Evolutionary conservation across 177 flowering plant genomes (phyloP).

Genomic region (Tripterygium wilfordii): DNA sequence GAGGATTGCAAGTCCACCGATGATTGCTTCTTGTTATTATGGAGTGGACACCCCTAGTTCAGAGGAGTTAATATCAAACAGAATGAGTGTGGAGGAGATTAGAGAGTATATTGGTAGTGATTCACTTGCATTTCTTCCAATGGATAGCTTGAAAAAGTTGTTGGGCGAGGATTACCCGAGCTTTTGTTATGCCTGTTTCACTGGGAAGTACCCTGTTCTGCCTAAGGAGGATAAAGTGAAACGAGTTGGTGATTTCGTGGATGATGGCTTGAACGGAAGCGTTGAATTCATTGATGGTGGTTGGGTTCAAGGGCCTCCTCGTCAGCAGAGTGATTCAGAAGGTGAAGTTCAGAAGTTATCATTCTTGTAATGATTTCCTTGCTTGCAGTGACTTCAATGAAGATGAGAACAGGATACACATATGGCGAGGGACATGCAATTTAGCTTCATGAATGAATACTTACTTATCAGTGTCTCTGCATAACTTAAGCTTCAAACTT

Average conservation of each 20-base stretch:
- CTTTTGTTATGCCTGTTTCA: constrained; percentile 79
- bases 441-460: not conserved
- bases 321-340: constrained; percentile 4
- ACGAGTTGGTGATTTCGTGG: constrained; percentile 55
- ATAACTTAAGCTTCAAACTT: not conserved
- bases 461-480: not conserved
- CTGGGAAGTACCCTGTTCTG: constrained; percentile 59
- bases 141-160: constrained; percentile 54
- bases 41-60: constrained; percentile 88
- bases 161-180: constrained; percentile 41
- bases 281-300: constrained; percentile 50
- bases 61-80: constrained; percentile 74
- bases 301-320: constrained; percentile 44
- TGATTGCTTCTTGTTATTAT: constrained; percentile 78
- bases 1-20: constrained; percentile 91
- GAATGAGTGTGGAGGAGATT: constrained; percentile 72
- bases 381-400: not conserved
- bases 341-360: not conserved
- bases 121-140: constrained; percentile 73
- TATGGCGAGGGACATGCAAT: not conserved
- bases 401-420: not conserved
- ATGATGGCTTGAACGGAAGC: constrained; percentile 56
- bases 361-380: not conserved
- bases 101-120: constrained; percentile 71
- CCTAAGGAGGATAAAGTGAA: constrained; percentile 57